Conservation (phyloP, 768 basidiomycete species). For the Omphalotus guepiniiformis region DNA sequence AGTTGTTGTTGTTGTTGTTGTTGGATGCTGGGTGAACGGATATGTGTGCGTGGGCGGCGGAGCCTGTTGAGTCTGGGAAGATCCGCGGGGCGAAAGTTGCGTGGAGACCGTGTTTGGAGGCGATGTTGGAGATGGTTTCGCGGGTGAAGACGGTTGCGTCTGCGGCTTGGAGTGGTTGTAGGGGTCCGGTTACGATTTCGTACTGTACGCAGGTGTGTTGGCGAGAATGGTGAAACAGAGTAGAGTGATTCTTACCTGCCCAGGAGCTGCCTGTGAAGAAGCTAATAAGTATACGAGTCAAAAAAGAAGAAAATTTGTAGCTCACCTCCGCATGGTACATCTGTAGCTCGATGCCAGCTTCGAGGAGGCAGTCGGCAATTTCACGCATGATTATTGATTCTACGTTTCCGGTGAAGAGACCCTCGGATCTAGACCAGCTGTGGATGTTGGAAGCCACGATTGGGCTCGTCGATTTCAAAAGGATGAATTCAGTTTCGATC, state of each 20-base stretch:
- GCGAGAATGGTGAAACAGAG: background rate
- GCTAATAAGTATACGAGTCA: too few relatives aligned
- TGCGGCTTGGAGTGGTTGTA: conserved; percentile 59
- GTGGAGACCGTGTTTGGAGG: conserved; percentile 54
- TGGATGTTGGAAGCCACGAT: conserved; percentile 39
- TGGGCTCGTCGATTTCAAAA: conserved; percentile 42
- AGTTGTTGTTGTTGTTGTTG: too few relatives aligned
- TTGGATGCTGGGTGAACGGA: conserved; percentile 45
- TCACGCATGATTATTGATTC: conserved; percentile 48
- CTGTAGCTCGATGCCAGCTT: conserved; percentile 54
- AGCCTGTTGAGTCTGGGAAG: conserved; percentile 43
- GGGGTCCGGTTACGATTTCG: conserved; percentile 64
- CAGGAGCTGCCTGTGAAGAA: conserved; percentile 57
- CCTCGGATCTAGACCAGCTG: conserved; percentile 43
- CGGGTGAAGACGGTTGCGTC: conserved; percentile 65
- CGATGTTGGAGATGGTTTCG: conserved; percentile 65
- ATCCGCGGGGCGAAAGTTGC: conserved; percentile 66
- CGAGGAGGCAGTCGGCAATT: conserved; percentile 48
- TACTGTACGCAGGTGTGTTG: conserved; percentile 32
- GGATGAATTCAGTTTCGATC: conserved; percentile 65
- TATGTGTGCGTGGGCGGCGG: conserved; percentile 58
- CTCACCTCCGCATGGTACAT: conserved; percentile 73
- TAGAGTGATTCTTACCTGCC: background rate
- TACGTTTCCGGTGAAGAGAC: conserved; percentile 38
- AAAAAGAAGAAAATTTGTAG: too few relatives aligned